Evolutionary conservation across 805 yeast species (phyloP), one percentile per base, ranked within the genome.

Genomic region (Zygoascus ofunaensis): DNA sequence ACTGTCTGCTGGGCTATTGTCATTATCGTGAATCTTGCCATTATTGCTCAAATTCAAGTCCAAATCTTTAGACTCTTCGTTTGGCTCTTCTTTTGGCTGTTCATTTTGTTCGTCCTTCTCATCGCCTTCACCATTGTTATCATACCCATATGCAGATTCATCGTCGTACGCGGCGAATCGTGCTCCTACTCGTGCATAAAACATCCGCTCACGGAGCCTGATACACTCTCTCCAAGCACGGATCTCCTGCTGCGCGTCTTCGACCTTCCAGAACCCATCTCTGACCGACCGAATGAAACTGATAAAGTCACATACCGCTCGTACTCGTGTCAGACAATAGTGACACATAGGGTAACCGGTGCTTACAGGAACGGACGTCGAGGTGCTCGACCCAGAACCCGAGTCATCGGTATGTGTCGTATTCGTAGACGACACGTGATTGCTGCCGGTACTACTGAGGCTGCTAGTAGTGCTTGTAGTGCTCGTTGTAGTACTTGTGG

Each of bases 221-320:
- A 74, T 65, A 30, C 80, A 60, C 53, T 79, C 84, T 24, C 72
- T 64, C 83, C 94, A 89, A 7, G 77, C 75, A 46, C 73, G 69
- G 46, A 65, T 68, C 24, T 48, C 51, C 17, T 55, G 52, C 32
- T 55, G 58, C 36, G 65, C 71, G 37, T 66, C 65, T 38, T 72
- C 73, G 36, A 80, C 59, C 57, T 78, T 75, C 76, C 86, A 82
- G 8, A 80, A 69, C 3, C 75, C 74, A 40, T 71, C 66, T 47
- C 72, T 70, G 34, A 89, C 65, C 21, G 80, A 70, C 54, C 94
- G 73, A 51, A 90, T 61, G 53, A 82, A 81, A 34, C 87, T 83
- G 57, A 86, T 77, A 48, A 86, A 73, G 47, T 89, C 95, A 61
- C 96, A 86, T 1, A 82, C 75, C 46, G 84, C 78, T 55, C 97